Conservation (phyloP, 2,329 filamentous ascomycete genomes). For the Pseudogymnoascus sp. region DNA sequence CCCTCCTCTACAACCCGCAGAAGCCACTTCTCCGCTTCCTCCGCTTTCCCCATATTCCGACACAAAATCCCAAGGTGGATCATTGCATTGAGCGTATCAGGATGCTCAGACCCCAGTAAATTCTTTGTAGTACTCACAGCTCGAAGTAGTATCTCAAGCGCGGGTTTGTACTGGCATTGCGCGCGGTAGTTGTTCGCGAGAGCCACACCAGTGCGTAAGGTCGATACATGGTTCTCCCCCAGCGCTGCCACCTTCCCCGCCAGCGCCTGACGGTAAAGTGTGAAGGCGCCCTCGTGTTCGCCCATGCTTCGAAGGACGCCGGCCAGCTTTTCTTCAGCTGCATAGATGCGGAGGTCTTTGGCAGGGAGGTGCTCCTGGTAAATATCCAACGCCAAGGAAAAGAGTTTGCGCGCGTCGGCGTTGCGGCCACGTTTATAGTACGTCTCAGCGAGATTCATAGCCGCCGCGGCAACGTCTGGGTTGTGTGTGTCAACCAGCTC, state of each 20-base stretch:
- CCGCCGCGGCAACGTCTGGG: background rate
- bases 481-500: background rate
- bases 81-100: constrained; percentile 9
- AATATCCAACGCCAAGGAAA: background rate
- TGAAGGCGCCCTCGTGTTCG: background rate
- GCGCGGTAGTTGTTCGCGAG: constrained; percentile 13
- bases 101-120: constrained; percentile 12
- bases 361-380: background rate
- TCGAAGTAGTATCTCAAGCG: constrained; percentile 15
- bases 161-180: constrained; percentile 19
- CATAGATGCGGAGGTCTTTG: background rate
- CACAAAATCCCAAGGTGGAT: constrained; percentile 11
- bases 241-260: background rate
- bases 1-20: background rate
- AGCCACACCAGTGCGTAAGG: constrained; percentile 12
- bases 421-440: background rate
- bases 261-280: background rate
- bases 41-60: background rate
- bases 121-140: constrained; percentile 12
- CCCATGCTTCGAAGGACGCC: constrained; percentile 2
- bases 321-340: background rate
- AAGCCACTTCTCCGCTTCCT: constrained; percentile 4
- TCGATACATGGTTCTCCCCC: constrained; percentile 10
- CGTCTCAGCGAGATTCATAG: background rate
- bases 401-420: constrained; percentile 1